Conservation (phyloP, 2,329 filamentous ascomycete genomes). For the Apiospora kogelbergensis region DNA sequence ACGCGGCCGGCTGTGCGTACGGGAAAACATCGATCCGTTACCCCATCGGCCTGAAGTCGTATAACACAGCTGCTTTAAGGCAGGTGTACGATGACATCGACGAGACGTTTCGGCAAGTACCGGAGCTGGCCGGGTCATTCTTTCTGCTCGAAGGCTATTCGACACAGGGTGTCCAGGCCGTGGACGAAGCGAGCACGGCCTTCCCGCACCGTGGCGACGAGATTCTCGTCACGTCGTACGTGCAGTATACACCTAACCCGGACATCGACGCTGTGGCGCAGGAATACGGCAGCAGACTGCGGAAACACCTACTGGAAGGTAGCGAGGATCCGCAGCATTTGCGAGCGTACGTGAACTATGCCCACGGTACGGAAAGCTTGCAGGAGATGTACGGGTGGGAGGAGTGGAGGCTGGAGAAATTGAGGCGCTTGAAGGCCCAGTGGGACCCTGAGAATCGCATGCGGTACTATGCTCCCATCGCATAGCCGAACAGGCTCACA, state of each 20-base stretch:
- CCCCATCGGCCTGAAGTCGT: conserved; percentile 19
- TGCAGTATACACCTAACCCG: conserved; percentile 17
- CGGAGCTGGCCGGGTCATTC: conserved; percentile 10
- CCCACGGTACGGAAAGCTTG: conserved; percentile 20
- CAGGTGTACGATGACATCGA: conserved; percentile 22
- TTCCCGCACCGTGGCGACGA: conserved; percentile 22
- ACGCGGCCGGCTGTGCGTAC: conserved; percentile 19
- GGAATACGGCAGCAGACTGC: conserved; percentile 18
- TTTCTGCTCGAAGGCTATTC: conserved; percentile 27
- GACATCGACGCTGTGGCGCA: conserved; percentile 16
- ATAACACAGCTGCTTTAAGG: conserved; percentile 24
- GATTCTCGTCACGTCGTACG: conserved; percentile 19
- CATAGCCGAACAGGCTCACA: neutral
- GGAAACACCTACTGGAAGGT: conserved; percentile 14
- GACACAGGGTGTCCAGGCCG: conserved; percentile 15
- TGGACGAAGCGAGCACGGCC: conserved; percentile 16
- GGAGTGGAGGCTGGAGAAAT: conserved; percentile 30
- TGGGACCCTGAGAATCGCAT: conserved; percentile 34
- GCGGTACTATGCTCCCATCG: conserved; percentile 17
- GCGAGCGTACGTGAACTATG: conserved; percentile 26
- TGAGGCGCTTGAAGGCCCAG: conserved; percentile 31
- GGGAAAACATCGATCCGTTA: conserved; percentile 17
- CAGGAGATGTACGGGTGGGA: conserved; percentile 23
- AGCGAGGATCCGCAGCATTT: conserved; percentile 19
- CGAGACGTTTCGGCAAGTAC: conserved; percentile 18